phyloP scores from a whole-genome alignment of 1,284 basidiomycete genomes.

The Xanthoconium separans region DNA sequence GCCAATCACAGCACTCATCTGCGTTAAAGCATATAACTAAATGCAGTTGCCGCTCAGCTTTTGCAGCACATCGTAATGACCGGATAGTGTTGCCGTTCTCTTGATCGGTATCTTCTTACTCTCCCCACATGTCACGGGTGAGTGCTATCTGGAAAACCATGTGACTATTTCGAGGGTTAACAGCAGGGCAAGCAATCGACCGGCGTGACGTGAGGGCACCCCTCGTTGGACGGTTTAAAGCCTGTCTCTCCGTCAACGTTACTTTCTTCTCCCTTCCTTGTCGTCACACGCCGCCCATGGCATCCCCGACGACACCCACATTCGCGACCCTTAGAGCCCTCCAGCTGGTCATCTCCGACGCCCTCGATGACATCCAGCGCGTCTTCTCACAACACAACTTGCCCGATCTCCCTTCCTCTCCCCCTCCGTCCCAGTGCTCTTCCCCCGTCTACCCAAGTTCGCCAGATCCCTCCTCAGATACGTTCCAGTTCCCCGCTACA shows the following conservation, averaged over 20 bases:
- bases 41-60: no score
- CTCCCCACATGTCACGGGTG: neutral
- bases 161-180: slow-evolving; percentile 20
- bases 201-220: slow-evolving; percentile 10
- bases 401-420: slow-evolving; percentile 5
- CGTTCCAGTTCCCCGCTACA: slow-evolving; percentile 23
- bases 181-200: no score
- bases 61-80: neutral
- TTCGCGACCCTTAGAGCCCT: slow-evolving; percentile 62
- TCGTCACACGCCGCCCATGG: slow-evolving; percentile 18
- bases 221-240: slow-evolving; percentile 16
- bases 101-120: slow-evolving; percentile 17
- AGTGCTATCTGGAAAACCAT: slow-evolving; percentile 10
- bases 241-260: neutral
- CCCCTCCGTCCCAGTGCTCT: slow-evolving; percentile 13
- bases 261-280: slow-evolving; percentile 4
- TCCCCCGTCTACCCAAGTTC: slow-evolving; percentile 22
- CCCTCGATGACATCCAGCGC: slow-evolving; percentile 64
- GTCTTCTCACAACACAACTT: slow-evolving; percentile 41
- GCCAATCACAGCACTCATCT: slow-evolving; percentile 10
- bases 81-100: slow-evolving; percentile 10
- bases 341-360: slow-evolving; percentile 63
- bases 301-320: slow-evolving; percentile 37
- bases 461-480: slow-evolving; percentile 15
- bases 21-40: slow-evolving; percentile 2